A percentile compares a stretch with the other conserved stretches of the same genome.
These are phyloP conservation scores for Sporothrix mexicana DNA, from an alignment of 2,329 filamentous ascomycete species.

Conservation along the genomic window DNA sequence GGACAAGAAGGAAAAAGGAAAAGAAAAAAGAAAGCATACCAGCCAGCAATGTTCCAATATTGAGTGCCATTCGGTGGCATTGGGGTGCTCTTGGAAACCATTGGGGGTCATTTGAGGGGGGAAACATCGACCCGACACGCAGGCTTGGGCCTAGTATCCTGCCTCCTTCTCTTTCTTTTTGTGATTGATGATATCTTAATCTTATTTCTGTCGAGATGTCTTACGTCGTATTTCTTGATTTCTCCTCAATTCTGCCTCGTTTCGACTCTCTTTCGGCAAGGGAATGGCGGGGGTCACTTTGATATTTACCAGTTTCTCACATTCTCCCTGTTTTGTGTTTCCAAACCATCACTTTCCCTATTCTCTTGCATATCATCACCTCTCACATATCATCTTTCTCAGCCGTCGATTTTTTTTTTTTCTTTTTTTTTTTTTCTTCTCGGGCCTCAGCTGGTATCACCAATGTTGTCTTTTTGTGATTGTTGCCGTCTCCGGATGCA, in stretches of 20 bases:
- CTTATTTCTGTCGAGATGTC: neutral
- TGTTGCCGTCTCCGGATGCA: slow-evolving; percentile 1
- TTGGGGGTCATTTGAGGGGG: neutral
- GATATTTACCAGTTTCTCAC: neutral
- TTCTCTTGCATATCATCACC: neutral
- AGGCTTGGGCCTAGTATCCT: neutral
- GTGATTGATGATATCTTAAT: slow-evolving; percentile 3
- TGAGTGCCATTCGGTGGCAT: neutral
- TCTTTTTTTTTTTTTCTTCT: no score
- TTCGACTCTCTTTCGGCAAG: slow-evolving; percentile 10
- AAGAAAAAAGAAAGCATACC: neutral
- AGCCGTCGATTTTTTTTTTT: neutral
- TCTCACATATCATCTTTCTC: slow-evolving; percentile 3
- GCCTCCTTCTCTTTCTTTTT: neutral
- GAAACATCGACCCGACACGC: slow-evolving; percentile 9
- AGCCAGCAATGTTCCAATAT: neutral
- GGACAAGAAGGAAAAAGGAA: no score
- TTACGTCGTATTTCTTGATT: no score
- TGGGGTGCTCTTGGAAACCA: neutral
- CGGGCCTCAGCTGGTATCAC: neutral
- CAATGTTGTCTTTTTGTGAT: neutral
- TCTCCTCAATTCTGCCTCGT: neutral
- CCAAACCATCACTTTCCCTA: neutral
- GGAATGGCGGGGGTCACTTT: slow-evolving; percentile 3
- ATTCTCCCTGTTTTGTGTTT: neutral